Percentiles rank a stretch among this genome's conserved stretches.
phyloP scores from a whole-genome alignment of 768 basidiomycete species.

The Russula emetica region DNA sequence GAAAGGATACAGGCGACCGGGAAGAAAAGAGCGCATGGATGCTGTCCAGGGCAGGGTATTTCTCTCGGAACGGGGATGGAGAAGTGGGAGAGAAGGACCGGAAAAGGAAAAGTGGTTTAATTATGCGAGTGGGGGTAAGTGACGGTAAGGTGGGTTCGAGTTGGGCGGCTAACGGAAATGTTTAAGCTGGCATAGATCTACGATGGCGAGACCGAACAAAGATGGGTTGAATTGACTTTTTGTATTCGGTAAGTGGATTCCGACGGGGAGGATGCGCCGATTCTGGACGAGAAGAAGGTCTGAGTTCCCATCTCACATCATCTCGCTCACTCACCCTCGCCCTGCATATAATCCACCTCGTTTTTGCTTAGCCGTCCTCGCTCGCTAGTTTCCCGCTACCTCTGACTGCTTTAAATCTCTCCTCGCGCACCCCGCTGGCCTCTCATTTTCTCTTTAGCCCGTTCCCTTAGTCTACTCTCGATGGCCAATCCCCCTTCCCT shows the following conservation, averaged over 20 bases:
- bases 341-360: conserved; percentile 25
- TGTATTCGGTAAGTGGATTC: conserved; percentile 23
- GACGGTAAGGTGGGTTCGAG: conserved; percentile 24
- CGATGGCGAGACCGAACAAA: conserved; percentile 26
- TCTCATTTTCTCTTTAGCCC: conserved; percentile 16
- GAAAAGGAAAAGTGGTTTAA: conserved; percentile 26
- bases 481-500: conserved; percentile 28
- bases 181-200: conserved; percentile 27
- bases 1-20: background rate
- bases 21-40: conserved; percentile 13
- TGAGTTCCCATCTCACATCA: conserved; percentile 24
- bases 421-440: conserved; percentile 7
- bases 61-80: conserved; percentile 24
- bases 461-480: conserved; percentile 5
- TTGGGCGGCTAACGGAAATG: conserved; percentile 27
- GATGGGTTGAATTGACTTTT: conserved; percentile 26
- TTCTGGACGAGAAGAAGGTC: conserved; percentile 18
- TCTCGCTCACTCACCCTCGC: background rate
- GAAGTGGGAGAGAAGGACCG: background rate
- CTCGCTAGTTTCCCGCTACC: conserved; percentile 16
- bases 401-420: conserved; percentile 18
- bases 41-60: conserved; percentile 21
- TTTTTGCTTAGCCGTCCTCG: conserved; percentile 21
- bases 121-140: conserved; percentile 18
- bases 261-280: conserved; percentile 22